These are phyloP conservation scores for Coemansia aciculifera DNA, from an alignment of 192 early-diverging fungal species.

Conservation along the genomic window DNA sequence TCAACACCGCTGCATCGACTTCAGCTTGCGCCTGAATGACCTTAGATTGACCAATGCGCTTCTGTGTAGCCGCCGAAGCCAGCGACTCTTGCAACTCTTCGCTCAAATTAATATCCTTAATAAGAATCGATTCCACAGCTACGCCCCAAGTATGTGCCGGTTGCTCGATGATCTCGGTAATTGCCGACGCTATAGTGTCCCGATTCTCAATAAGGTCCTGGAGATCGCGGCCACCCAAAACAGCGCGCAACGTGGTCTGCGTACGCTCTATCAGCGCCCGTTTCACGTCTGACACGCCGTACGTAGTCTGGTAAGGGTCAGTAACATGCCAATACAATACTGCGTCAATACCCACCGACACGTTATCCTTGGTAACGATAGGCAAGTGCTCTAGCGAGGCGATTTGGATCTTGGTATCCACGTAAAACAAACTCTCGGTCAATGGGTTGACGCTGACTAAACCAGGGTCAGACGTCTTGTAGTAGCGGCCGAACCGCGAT, in stretches of 20 bases:
- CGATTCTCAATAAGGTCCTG: conserved; percentile 92
- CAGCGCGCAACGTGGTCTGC: conserved; percentile 85
- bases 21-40: conserved; percentile 87
- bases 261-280: conserved; percentile 83
- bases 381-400: conserved; percentile 64
- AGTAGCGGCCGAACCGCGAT: conserved; percentile 55
- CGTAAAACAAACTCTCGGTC: conserved; percentile 40
- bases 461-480: conserved; percentile 62
- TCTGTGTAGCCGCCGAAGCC: conserved; percentile 84
- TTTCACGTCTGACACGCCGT: conserved; percentile 79
- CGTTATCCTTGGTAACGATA: conserved; percentile 92
- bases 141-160: conserved; percentile 82
- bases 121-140: conserved; percentile 75
- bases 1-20: conserved; percentile 84
- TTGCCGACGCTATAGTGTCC: conserved; percentile 81
- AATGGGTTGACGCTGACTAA: conserved; percentile 56
- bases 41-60: conserved; percentile 88
- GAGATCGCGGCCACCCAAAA: conserved; percentile 76
- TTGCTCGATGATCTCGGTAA: conserved; percentile 77
- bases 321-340: conserved; percentile 85
- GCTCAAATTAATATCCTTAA: conserved; percentile 82
- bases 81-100: conserved; percentile 78
- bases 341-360: conserved; percentile 78
- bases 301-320: conserved; percentile 78
- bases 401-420: conserved; percentile 69